Conservation (phyloP, 2,329 filamentous ascomycete genomes). For the Ambrosiella xylebori region DNA sequence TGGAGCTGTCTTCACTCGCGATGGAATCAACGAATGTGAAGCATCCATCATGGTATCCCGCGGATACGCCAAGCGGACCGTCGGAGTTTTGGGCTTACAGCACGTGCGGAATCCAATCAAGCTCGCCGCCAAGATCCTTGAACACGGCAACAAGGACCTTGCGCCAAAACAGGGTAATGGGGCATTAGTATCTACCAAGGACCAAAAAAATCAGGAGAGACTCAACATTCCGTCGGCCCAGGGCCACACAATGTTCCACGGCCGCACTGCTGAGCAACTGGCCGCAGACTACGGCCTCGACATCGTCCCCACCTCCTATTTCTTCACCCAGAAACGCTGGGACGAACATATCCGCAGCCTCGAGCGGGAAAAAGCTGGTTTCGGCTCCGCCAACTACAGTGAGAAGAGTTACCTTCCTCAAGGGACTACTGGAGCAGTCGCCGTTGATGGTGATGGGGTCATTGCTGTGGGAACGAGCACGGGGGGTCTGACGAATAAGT, state of each 20-base stretch:
- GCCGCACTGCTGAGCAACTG: constrained; percentile 49
- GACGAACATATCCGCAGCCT: constrained; percentile 53
- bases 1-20: constrained; percentile 72
- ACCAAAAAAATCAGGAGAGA: neutral
- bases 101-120: constrained; percentile 66
- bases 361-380: constrained; percentile 29
- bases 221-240: constrained; percentile 39
- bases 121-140: constrained; percentile 53
- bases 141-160: constrained; percentile 46
- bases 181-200: constrained; percentile 7
- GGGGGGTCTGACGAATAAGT: constrained; percentile 76
- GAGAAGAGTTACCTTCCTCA: constrained; percentile 54
- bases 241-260: constrained; percentile 54
- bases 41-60: constrained; percentile 71
- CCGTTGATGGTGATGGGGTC: constrained; percentile 57
- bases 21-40: constrained; percentile 72
- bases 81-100: constrained; percentile 56
- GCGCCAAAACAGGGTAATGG: constrained; percentile 19
- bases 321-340: constrained; percentile 63
- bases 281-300: constrained; percentile 53
- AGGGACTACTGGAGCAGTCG: constrained; percentile 71
- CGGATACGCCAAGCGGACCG: constrained; percentile 56
- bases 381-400: constrained; percentile 35
- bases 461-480: constrained; percentile 51
- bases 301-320: constrained; percentile 53